Conservation (phyloP, 306 rosid species). For the Fragaria vesca region DNA sequence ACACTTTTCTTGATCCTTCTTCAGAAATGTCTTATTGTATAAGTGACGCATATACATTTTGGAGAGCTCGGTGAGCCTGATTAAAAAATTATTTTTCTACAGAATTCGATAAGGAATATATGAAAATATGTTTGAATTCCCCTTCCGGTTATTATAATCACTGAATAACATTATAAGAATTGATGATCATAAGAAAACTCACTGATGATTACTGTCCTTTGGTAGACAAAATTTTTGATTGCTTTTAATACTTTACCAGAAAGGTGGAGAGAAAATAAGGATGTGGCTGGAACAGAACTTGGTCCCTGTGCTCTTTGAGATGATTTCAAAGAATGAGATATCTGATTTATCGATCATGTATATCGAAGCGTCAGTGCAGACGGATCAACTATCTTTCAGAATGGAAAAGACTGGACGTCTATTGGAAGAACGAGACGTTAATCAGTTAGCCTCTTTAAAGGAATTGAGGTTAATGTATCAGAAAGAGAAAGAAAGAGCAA, state of each 20-base stretch:
- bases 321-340: slow-evolving; percentile 12
- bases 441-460: slow-evolving; percentile 7
- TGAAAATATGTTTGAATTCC: not conserved
- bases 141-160: not conserved
- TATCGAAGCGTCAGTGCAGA: slow-evolving; percentile 17
- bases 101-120: not conserved
- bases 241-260: slow-evolving; percentile 8
- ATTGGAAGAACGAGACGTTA: slow-evolving; percentile 12
- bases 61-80: not conserved
- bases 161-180: not conserved
- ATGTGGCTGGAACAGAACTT: slow-evolving; percentile 26
- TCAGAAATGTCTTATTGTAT: not conserved
- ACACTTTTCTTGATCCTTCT: not conserved
- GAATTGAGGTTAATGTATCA: slow-evolving; percentile 23
- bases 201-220: not conserved
- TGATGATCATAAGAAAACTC: not conserved
- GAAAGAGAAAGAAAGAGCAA: slow-evolving; percentile 26
- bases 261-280: slow-evolving; percentile 23
- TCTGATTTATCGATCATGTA: slow-evolving; percentile 6
- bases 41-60: not conserved
- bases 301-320: slow-evolving; percentile 23
- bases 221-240: not conserved
- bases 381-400: slow-evolving; percentile 13
- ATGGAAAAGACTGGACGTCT: slow-evolving; percentile 11
- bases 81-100: not conserved